Evolutionary conservation across 176 grass and related monocot genomes (phyloP).

Genomic region (Hordeum marinum): DNA sequence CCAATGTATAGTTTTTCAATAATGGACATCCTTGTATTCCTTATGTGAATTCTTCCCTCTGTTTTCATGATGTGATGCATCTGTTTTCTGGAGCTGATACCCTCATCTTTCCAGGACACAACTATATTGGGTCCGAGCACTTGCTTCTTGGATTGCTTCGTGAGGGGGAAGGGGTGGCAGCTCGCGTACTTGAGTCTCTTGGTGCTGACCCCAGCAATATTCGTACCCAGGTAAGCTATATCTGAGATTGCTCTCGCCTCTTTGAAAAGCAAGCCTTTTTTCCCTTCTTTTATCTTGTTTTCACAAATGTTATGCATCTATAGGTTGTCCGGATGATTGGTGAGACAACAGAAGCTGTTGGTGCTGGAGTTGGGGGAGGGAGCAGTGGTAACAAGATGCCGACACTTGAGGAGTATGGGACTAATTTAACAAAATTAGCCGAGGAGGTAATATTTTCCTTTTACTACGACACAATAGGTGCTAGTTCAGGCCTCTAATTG

Average conservation of each 20-base stretch:
- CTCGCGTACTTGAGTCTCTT: conserved; percentile 80
- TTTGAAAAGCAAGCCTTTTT: neutral
- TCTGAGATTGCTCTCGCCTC: neutral
- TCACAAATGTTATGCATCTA: conserved; percentile 18
- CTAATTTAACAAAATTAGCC: conserved; percentile 92
- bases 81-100: conserved; percentile 25
- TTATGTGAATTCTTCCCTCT: neutral
- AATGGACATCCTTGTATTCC: neutral
- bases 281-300: conserved; percentile 22
- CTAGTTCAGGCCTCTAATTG: neutral
- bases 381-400: conserved; percentile 92
- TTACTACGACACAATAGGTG: neutral
- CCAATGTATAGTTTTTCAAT: neutral
- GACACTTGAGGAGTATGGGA: conserved; percentile 96
- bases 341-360: conserved; percentile 92
- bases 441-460: conserved; percentile 65
- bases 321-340: conserved; percentile 96
- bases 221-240: conserved; percentile 65
- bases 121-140: conserved; percentile 97
- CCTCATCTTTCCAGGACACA: conserved; percentile 62
- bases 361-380: conserved; percentile 89
- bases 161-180: conserved; percentile 90
- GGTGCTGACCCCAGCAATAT: conserved; percentile 90
- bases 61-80: neutral
- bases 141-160: conserved; percentile 92